These are phyloP conservation scores for Fusarium sp. DNA, from an alignment of 2,329 filamentous ascomycete genomes.

Conservation along the genomic window DNA sequence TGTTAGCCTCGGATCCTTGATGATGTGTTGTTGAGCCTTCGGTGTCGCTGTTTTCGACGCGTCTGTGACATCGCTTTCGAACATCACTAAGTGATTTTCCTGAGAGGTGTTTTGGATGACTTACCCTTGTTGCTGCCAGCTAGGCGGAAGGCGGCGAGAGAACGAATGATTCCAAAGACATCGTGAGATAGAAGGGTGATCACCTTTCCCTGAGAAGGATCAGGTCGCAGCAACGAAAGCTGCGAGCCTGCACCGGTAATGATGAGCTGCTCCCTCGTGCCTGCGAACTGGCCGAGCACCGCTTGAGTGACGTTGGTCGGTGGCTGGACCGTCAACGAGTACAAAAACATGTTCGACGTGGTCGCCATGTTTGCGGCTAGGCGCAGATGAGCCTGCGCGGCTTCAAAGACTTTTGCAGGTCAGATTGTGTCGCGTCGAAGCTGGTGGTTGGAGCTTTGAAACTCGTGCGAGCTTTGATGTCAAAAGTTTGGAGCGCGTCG, in stretches of 20 bases:
- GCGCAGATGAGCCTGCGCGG: slow-evolving; percentile 68
- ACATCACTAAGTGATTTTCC: slow-evolving; percentile 77
- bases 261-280: slow-evolving; percentile 98
- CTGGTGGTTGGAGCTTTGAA: slow-evolving; percentile 42
- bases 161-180: slow-evolving; percentile 95
- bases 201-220: slow-evolving; percentile 88
- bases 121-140: slow-evolving; percentile 97
- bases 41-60: slow-evolving; percentile 39
- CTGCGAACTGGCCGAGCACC: slow-evolving; percentile 93
- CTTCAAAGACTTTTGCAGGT: slow-evolving; percentile 51
- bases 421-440: slow-evolving; percentile 49
- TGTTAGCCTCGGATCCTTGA: slow-evolving; percentile 48
- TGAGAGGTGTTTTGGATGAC: slow-evolving; percentile 62
- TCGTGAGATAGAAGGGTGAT: slow-evolving; percentile 90
- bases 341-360: slow-evolving; percentile 98
- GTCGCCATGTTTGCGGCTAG: slow-evolving; percentile 83
- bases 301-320: slow-evolving; percentile 92
- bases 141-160: slow-evolving; percentile 89
- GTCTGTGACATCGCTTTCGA: slow-evolving; percentile 51
- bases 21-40: slow-evolving; percentile 48
- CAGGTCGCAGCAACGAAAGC: slow-evolving; percentile 88
- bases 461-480: slow-evolving; percentile 50
- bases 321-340: slow-evolving; percentile 95
- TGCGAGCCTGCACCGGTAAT: slow-evolving; percentile 93
- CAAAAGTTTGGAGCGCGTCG: slow-evolving; percentile 52